Base-by-base conservation (phyloP, 116 monocot genomes). In the Phalaenopsis hybrid region DNA sequence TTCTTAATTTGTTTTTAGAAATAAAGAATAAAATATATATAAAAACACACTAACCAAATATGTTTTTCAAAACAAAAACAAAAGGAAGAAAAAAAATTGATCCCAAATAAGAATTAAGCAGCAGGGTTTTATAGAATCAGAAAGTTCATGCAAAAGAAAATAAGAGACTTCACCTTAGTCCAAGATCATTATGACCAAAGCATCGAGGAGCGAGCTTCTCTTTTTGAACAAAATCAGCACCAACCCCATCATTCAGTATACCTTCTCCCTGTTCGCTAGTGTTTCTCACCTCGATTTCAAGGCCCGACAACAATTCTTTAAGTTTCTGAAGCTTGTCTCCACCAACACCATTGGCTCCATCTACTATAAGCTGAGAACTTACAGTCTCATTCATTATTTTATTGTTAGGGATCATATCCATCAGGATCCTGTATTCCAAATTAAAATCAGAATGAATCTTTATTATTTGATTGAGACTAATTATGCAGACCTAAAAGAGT, bases 301-400 rank as follows among this genome's bases (percentile, higher is more conserved):
- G 25, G n/a, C 90, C 87, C 10, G 70, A 74, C 15, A 95, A 59
- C 70, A 84, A 57, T 80, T 81, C 57, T 78, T 86, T 90, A 77
- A 98, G 84, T 59, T 92, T 86, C 48, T 88, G 82, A 50, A 98
- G 92, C 84, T 98, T 98, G 50, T 78, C 83, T 61, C 92, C 95
- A 75, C 98, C 97, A 61, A 98, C 91, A 72, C 97, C 94, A 88
- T 98, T 98, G 65, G 95, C 98, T 74, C 92, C 98, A 88, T 98
- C 95, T 18, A 95, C 95, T 75, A 89, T 31, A 48, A 98, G 80
- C 81, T 82, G 83, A 9, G 77, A 57, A 76, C 89, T 80, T 8
- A 81, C 61, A 31, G 6, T 55, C 57, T 75, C 67, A 4, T 75
- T 81, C 8, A 43, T 41, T 46, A 28, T 28, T 11, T 9, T 84